Evolutionary conservation across 2,329 filamentous ascomycete species (phyloP), one percentile per base, ranked within the genome.

Genomic region (Macrophomina phaseolina): DNA sequence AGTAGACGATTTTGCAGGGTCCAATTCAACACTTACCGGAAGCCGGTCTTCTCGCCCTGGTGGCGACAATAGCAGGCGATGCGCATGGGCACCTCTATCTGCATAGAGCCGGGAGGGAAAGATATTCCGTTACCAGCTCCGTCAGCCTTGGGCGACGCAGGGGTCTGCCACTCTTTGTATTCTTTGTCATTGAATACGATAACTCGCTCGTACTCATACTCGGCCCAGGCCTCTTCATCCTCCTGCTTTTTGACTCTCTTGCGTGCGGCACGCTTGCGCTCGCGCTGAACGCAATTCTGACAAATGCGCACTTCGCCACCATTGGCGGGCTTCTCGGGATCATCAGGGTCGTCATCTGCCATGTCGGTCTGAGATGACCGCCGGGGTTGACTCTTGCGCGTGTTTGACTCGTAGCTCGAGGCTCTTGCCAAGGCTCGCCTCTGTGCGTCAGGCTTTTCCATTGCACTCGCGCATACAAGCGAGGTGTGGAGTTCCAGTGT

Each of bases 241-340:
- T 97, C 93, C 0, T 91, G 89, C 74, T 96, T 95, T 81, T 97
- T 95, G 68, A 92, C 87, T 84, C 97, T 97, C 81, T 98, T 98
- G 60, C 95, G 86, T 1, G 91, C 92, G 9, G 94, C 94, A 62
- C 95, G 88, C 81, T 98, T 98, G 65, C 92, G 87, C 79, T 99
- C 95, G 70, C 95, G 87, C 66, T 90, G 90, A 73, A 97, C 95
- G 79, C 95, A 99, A n/a, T 93, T 92, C 32, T 84, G 80, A 79
- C 95, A 99, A 68, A 98, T 98, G 71, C 90, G 89, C 18, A 99
- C 93, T 72, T 97, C 93, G n/a, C 92, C 95, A 51, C 95, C 95
- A 72, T 96, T 94, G 65, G 93, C 85, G 1, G 93, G 90, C 65
- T 90, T 91, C 64, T 89, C 87, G 32, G 89, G 87, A 58, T 91